A percentile compares a stretch with the other conserved stretches of the same genome.
Conservation (phyloP, 345 rosid species). For the Eucalyptus regnans region DNA sequence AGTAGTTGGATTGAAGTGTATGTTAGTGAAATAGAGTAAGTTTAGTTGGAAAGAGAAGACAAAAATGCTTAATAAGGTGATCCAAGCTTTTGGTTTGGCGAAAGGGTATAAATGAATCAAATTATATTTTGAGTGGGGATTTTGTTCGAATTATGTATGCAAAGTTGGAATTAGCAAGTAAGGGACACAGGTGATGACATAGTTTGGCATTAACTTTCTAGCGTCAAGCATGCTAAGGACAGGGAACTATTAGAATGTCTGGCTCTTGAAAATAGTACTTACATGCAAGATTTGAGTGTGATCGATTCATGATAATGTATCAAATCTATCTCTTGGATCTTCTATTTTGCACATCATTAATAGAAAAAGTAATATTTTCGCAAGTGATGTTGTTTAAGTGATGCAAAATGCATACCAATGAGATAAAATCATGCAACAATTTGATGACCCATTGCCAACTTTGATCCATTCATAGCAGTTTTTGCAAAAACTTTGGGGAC, state of each 20-base stretch:
- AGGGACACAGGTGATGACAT: not conserved
- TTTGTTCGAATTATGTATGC: not conserved
- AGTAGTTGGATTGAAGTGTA: not conserved
- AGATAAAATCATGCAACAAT: not conserved
- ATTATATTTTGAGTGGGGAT: not conserved
- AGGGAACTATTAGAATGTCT: not conserved
- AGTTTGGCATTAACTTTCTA: not conserved
- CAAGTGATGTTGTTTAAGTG: not conserved
- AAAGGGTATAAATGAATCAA: not conserved
- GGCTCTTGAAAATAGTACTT: not conserved
- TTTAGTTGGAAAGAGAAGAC: not conserved
- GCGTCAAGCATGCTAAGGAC: not conserved
- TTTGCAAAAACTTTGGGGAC: not conserved
- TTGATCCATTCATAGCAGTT: not conserved
- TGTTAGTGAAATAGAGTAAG: not conserved
- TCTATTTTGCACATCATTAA: not conserved
- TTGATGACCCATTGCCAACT: not conserved
- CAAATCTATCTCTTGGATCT: not conserved
- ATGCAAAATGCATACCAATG: not conserved
- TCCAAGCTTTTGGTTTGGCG: not conserved
- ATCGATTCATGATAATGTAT: not conserved
- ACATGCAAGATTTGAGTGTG: too few species aligned
- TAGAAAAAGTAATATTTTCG: fast-evolving
- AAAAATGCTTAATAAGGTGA: not conserved
- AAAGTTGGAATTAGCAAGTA: not conserved